These are phyloP conservation scores for Zymoseptoria passerinii DNA, from an alignment of 2,329 filamentous ascomycete species.

Conservation along the genomic window DNA sequence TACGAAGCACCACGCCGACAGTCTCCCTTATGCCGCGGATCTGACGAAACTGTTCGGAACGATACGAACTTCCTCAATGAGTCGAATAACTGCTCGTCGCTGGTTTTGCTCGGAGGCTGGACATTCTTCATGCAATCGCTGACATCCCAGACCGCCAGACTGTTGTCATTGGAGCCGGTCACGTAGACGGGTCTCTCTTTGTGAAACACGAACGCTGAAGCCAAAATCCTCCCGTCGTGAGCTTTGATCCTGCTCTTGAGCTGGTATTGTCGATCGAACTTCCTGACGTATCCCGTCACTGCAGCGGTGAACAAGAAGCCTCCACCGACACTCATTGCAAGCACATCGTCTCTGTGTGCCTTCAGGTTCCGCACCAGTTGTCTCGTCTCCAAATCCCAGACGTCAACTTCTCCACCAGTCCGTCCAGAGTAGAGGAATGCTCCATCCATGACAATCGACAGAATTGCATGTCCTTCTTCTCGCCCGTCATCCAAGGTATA, in stretches of 20 bases:
- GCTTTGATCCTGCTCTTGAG: constrained; percentile 71
- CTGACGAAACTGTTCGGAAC: constrained; percentile 84
- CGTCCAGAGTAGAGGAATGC: constrained; percentile 90
- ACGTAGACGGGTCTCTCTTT: constrained; percentile 75
- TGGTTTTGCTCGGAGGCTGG: constrained; percentile 42
- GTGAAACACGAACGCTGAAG: constrained; percentile 66
- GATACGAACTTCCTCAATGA: constrained; percentile 76
- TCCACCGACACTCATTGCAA: constrained; percentile 77
- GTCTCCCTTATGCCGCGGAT: constrained; percentile 78
- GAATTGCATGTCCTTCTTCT: constrained; percentile 51
- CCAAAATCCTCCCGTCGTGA: constrained; percentile 77
- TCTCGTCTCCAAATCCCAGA: constrained; percentile 93
- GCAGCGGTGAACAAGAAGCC: constrained; percentile 80
- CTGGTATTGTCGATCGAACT: constrained; percentile 76
- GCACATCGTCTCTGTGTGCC: constrained; percentile 70
- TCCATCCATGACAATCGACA: constrained; percentile 79
- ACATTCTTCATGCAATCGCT: constrained; percentile 45
- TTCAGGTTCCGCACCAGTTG: constrained; percentile 84
- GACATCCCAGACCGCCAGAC: constrained; percentile 81
- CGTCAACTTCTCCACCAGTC: constrained; percentile 76
- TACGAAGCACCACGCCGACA: constrained; percentile 90
- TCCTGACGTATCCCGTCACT: constrained; percentile 66
- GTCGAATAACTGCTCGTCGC: constrained; percentile 54
- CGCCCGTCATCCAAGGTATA: constrained; percentile 55
- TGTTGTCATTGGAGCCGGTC: constrained; percentile 87